Evolutionary conservation across 192 early-diverging fungal species (phyloP), one percentile per base, ranked within the genome.

Genomic region (Jimgerdemannia flammicorona): DNA sequence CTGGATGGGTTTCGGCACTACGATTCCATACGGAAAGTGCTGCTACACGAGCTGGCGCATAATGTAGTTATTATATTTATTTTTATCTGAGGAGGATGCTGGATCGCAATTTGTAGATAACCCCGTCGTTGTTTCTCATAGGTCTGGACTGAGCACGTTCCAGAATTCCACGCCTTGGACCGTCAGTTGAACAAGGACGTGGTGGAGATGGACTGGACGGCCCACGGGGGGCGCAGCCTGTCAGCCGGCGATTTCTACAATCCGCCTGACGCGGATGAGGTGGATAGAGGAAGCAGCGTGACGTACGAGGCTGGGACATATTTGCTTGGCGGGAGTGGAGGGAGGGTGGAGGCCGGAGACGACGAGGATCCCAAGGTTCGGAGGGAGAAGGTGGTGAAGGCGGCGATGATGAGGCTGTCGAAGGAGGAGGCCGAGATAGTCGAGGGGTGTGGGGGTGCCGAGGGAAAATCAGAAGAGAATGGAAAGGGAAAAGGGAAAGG

Each of bases 31-130:
- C 77, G 90, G 19, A 88, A 87, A 65, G 92, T 94, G 3, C 72
- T 95, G 19, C 72, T 95, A 40, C 94, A 95, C 78, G 94, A 95
- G 76, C 84, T 95, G 4, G 79, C 91, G 4, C 94, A 95, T 70
- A 93, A 91, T 80, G 88, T 90, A 77, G 76, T 76, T 64, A 8
- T 11, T 3, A 67, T 67, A 54, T 44, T 64, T 9, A 0, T 59
- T 59, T 6, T 59, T 40, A 75, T 41, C 29, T 20, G 40, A 74
- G 18, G n/a, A n/a, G n/a, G n/a, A n/a, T n/a, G n/a, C n/a, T n/a
- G n/a, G 43, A 14, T 20, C 17, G 43, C 18, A n/a, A 18, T 44
- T 64, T 11, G 18, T n/a, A 18, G 19, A 44, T 20, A 14, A 17
- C 82, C 81, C 49, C 75, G 75, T 59, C 39, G 39, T 69, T 10